phyloP scores from a whole-genome alignment of 768 basidiomycete genomes.

The Tricholoma hemisulphureum region DNA sequence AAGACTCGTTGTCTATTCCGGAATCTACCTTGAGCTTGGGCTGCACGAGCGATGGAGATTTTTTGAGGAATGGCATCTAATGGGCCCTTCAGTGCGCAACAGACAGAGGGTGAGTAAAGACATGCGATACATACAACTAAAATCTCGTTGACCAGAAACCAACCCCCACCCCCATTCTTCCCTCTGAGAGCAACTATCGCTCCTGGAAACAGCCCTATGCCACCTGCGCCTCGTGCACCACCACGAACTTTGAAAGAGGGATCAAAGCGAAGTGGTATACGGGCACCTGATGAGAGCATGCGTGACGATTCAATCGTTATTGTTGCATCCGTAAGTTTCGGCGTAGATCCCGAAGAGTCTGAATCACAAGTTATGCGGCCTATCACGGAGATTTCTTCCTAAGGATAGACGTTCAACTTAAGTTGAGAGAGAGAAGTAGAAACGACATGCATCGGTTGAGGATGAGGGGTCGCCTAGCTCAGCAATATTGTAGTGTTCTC shows the following conservation, averaged over 20 bases:
- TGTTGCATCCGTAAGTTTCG: conserved; percentile 72
- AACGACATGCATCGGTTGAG: conserved; percentile 38
- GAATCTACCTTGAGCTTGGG: conserved; percentile 35
- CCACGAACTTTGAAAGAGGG: conserved; percentile 64
- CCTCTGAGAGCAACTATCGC: conserved; percentile 84
- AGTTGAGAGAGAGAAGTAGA: conserved; percentile 1
- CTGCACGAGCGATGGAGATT: conserved; percentile 34
- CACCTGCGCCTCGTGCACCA: conserved; percentile 56
- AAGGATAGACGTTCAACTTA: not conserved
- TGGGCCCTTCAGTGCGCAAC: not conserved
- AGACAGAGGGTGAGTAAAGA: not conserved
- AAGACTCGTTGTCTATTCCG: conserved; percentile 42
- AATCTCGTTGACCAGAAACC: conserved; percentile 82
- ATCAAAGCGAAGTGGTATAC: conserved; percentile 70
- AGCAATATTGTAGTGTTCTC: conserved; percentile 62
- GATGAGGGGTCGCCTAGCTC: conserved; percentile 75
- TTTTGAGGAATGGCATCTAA: conserved; percentile 63
- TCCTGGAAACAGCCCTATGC: conserved; percentile 83
- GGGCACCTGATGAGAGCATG: conserved; percentile 62
- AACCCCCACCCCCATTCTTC: conserved; percentile 85
- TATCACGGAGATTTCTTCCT: conserved; percentile 68
- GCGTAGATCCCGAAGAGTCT: conserved; percentile 49
- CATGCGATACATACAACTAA: conserved; percentile 58
- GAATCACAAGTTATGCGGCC: conserved; percentile 74
- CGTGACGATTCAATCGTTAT: conserved; percentile 84